Conservation (phyloP, 2,329 filamentous ascomycete species). For the Colletotrichum eleusines region DNA sequence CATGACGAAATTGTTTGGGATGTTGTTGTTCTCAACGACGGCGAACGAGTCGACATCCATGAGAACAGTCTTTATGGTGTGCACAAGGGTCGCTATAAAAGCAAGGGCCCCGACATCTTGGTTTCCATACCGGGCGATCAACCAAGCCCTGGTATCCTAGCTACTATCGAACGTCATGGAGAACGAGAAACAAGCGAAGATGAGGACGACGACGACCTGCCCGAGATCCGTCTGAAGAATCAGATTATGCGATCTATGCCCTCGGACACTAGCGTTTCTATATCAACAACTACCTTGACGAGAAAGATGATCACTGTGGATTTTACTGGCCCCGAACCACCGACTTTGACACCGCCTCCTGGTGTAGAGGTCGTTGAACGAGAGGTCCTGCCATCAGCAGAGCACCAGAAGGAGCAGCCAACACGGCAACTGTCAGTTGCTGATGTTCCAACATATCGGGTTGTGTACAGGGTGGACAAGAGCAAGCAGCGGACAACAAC, state of each 20-base stretch:
- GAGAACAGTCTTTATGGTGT: slow-evolving; percentile 52
- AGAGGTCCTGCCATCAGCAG: slow-evolving; percentile 58
- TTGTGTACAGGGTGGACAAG: slow-evolving; percentile 70
- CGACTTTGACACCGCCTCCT: slow-evolving; percentile 66
- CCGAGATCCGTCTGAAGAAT: slow-evolving; percentile 62
- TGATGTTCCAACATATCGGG: slow-evolving; percentile 59
- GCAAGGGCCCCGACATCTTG: slow-evolving; percentile 40
- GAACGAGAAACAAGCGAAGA: slow-evolving; percentile 46
- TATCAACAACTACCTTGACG: slow-evolving; percentile 69
- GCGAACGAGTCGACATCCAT: slow-evolving; percentile 67
- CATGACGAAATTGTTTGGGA: slow-evolving; percentile 74
- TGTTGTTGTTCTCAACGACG: slow-evolving; percentile 71
- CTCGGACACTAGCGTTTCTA: slow-evolving; percentile 68
- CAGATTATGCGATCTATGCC: slow-evolving; percentile 68
- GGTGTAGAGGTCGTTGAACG: slow-evolving; percentile 71
- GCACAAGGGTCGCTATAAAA: slow-evolving; percentile 46
- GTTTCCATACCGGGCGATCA: slow-evolving; percentile 45
- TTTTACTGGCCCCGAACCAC: slow-evolving; percentile 64
- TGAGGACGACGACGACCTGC: slow-evolving; percentile 58
- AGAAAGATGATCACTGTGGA: slow-evolving; percentile 75
- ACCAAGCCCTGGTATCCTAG: slow-evolving; percentile 48
- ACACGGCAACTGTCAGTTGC: slow-evolving; percentile 43
- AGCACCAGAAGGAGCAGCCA: slow-evolving; percentile 43
- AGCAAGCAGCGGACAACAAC: slow-evolving; percentile 61
- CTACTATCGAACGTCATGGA: slow-evolving; percentile 53